Evolutionary conservation across 148 eudicot genomes (phyloP), one percentile per base, ranked within the genome.

Genomic region (Rhododendron ovatum): DNA sequence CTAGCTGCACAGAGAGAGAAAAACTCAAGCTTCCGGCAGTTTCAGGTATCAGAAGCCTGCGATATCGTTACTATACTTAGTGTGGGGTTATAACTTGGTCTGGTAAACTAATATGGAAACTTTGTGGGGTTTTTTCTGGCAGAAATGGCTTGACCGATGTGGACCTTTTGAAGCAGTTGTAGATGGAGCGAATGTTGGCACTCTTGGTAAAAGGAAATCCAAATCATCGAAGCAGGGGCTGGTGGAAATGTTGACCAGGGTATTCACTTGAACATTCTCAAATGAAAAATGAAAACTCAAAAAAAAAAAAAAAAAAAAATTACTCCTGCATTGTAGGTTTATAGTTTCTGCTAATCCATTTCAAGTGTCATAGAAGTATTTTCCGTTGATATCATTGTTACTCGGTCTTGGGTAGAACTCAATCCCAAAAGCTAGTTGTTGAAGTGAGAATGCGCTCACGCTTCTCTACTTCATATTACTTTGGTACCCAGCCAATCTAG

Each of bases 141-240:
- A 96, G 99, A 91, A 91, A 87, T 96, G 99, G 98, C 93, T 96
- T 45, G 95, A 94, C 71, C 91, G 91, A 86, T 91, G 92, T 88
- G 99, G 99, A 82, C 99, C 99, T 61, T 96, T 92, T 91, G 99
- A 96, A 88, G 99, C 96, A 48, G 95, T 96, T 55, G 93, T 96
- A 41, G 99, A 96, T 89, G 98, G 92, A 76, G 99, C 97, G 84
- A 96, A 96, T 88, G 90, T 95, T n/a, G 99, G 99, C 79, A 94
- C 94, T 78, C 88, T 37, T 82, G 90, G 91, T 86, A 98, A 95
- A 67, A 93, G 93, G 88, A 90, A 51, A 43, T 95, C 95, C 85
- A 91, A 86, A 86, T 93, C 96, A 80, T 86, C 92, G 71, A 63
- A 63, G 71, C 30, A 24, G 71, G 71, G 3, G 71, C 30, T 24